Percentiles rank a stretch among this genome's conserved stretches.
phyloP scores from a whole-genome alignment of 2,329 filamentous ascomycete species.

The Ophiostoma sp. region DNA sequence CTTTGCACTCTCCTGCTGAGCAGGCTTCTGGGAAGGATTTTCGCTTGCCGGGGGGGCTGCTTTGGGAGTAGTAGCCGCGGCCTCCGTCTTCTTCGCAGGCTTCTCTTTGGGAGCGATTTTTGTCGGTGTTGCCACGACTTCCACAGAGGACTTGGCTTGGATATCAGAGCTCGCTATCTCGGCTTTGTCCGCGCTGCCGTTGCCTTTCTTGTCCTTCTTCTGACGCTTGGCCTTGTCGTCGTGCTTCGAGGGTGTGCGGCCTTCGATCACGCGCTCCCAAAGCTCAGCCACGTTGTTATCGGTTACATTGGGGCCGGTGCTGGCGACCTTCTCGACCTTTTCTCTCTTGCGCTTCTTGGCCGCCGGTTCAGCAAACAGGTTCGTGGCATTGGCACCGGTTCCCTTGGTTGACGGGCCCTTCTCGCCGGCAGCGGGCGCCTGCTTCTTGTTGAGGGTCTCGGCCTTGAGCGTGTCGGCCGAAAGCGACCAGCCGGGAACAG shows the following conservation, averaged over 20 bases:
- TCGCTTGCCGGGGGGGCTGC: slow-evolving; percentile 19
- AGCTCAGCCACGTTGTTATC: slow-evolving; percentile 68
- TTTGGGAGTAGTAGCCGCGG: background rate
- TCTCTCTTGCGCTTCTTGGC: slow-evolving; percentile 55
- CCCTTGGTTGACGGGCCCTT: slow-evolving; percentile 38
- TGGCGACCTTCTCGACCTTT: background rate
- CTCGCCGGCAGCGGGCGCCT: slow-evolving; percentile 28
- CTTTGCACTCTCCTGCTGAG: slow-evolving; percentile 8
- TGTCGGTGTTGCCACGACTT: background rate
- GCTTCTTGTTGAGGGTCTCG: slow-evolving; percentile 46
- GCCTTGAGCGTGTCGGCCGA: slow-evolving; percentile 65
- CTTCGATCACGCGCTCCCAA: slow-evolving; percentile 75
- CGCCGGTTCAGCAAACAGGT: slow-evolving; percentile 12
- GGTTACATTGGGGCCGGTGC: slow-evolving; percentile 45
- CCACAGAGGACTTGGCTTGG: background rate
- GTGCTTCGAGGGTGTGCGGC: slow-evolving; percentile 41
- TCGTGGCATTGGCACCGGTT: slow-evolving; percentile 23
- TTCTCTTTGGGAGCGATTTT: slow-evolving; percentile 28
- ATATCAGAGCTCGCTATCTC: background rate
- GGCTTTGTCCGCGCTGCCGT: slow-evolving; percentile 23
- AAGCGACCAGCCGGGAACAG: slow-evolving; percentile 88
- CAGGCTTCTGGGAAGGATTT: slow-evolving; percentile 1
- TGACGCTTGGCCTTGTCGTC: slow-evolving; percentile 25
- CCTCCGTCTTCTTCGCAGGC: slow-evolving; percentile 19
- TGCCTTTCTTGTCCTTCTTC: slow-evolving; percentile 29